Base-by-base conservation (phyloP, 768 basidiomycete genomes). In the Chalciporus piperatus region DNA sequence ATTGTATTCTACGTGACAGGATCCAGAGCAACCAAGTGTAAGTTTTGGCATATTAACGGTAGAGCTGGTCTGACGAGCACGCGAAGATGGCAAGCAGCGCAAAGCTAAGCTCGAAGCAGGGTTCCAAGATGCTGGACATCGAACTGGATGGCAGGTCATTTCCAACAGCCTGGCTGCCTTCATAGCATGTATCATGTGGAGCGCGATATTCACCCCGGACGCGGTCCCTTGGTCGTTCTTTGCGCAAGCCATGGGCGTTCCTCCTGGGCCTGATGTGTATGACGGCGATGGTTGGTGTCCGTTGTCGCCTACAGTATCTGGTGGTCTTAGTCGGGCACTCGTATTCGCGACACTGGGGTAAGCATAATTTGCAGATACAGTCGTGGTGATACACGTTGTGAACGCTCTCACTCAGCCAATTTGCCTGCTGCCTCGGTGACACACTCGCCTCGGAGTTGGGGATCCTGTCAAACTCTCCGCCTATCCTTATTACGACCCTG, bases 361-460 rank as follows among this genome's bases (percentile, higher is more conserved):
- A 59, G 77, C 62, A 50, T 49, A n/a, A 16, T 61, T 20, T 51
- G 12, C 10, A 44, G 22, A n/a, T 37, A 38, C 19, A 13, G 23
- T 7, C 23, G 13, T 10, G 13, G 4, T 16, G 27, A 22, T 42
- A n/a, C 33, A 14, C 16, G 48, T 59, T 3, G 62, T 48, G 41
- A 19, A 40, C 11, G 11, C 32, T 41, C 22, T 14, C 33, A 30
- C 28, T 4, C 61, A 93, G 91, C 4, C 92, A 95, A 64, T 91
- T 92, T 67, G 85, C 85, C 3, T 93, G 89, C 68, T 92, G 89
- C 64, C 75, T 94, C 9, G 94, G 91, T 6, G 94, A 97, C 61
- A 97, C 94, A 0, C 81, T 98, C 2, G 93, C 93, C 1, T 95
- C 92, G 9, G 95, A 97, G 70, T 78, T 97, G 20, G 95, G 95